These are phyloP conservation scores for Ligustrum vulgare DNA, from an alignment of 257 asterid species.

Conservation along the genomic window DNA sequence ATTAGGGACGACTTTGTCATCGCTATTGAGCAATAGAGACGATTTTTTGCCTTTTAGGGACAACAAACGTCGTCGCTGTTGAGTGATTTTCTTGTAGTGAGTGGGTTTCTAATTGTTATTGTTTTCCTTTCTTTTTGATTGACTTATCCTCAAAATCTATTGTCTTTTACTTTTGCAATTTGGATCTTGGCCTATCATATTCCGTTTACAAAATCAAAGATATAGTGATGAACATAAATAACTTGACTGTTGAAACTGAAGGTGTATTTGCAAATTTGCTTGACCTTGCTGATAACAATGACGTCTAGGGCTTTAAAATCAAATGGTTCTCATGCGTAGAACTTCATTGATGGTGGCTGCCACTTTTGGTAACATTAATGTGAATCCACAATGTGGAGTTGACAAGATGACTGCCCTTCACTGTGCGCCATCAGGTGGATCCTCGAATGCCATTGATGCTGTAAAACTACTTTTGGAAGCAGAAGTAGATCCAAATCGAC, in stretches of 20 bases:
- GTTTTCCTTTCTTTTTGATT: conserved; percentile 4
- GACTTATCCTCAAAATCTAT: conserved; percentile 11
- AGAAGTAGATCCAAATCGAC: conserved; percentile 60
- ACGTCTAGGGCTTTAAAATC: conserved; percentile 46
- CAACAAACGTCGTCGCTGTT: no score
- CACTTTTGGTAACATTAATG: conserved; percentile 73
- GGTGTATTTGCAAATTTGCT: conserved; percentile 58
- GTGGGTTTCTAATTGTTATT: not conserved
- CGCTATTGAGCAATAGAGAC: no score
- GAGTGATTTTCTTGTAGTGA: no score
- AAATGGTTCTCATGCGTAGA: conserved; percentile 69
- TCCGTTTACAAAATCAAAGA: conserved; percentile 10
- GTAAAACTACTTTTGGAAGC: conserved; percentile 62
- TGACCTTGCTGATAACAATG: conserved; percentile 79
- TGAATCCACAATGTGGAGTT: conserved; percentile 54
- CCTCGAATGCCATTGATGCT: conserved; percentile 40
- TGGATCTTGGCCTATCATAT: conserved; percentile 22
- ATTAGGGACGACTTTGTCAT: no score
- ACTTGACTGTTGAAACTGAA: conserved; percentile 48
- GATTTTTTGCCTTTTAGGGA: no score
- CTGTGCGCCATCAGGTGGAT: conserved; percentile 80
- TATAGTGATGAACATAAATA: conserved; percentile 40
- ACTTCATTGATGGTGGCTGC: conserved; percentile 89
- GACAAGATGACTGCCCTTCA: conserved; percentile 74
- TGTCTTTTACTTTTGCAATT: conserved; percentile 31